Percentiles rank a stretch among this genome's conserved stretches.
Conservation (phyloP, 495 filamentous ascomycete species). For the Penicillium roqueforti region DNA sequence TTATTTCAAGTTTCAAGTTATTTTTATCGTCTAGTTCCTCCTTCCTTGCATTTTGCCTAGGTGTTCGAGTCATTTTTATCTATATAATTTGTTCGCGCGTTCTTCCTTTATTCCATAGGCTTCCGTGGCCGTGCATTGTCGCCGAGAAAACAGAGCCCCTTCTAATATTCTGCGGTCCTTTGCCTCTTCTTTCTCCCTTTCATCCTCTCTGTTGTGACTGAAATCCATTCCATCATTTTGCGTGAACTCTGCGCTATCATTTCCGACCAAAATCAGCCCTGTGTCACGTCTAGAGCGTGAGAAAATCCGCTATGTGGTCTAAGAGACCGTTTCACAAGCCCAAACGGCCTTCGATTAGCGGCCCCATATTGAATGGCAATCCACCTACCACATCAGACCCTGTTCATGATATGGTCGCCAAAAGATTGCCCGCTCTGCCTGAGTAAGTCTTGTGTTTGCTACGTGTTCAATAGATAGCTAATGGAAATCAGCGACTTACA, state of each 20-base stretch:
- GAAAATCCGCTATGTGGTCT: slow-evolving; percentile 42
- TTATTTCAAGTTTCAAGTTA: slow-evolving; percentile 2
- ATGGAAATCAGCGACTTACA: background rate
- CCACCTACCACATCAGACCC: slow-evolving; percentile 26
- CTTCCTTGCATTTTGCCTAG: background rate
- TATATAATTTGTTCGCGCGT: background rate
- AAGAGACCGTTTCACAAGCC: slow-evolving; percentile 39
- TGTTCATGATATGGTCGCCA: slow-evolving; percentile 16
- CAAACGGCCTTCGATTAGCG: slow-evolving; percentile 39
- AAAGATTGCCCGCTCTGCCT: slow-evolving; percentile 39
- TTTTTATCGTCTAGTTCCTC: background rate
- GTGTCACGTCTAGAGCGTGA: background rate
- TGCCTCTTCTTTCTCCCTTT: background rate
- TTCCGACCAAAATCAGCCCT: slow-evolving; percentile 3
- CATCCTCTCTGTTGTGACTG: slow-evolving; percentile 4
- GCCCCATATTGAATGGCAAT: slow-evolving; percentile 44
- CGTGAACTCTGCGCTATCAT: background rate
- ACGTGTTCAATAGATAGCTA: background rate
- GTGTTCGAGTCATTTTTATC: background rate
- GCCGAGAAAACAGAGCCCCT: background rate
- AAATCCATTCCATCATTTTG: background rate
- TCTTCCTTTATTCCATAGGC: background rate
- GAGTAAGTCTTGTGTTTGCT: slow-evolving; percentile 30
- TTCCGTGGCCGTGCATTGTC: background rate
- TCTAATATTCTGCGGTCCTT: background rate